A percentile compares a stretch with the other conserved stretches of the same genome.
phyloP scores from a whole-genome alignment of 2,329 filamentous ascomycete genomes.

The Aaosphaeria pasadenensis region DNA sequence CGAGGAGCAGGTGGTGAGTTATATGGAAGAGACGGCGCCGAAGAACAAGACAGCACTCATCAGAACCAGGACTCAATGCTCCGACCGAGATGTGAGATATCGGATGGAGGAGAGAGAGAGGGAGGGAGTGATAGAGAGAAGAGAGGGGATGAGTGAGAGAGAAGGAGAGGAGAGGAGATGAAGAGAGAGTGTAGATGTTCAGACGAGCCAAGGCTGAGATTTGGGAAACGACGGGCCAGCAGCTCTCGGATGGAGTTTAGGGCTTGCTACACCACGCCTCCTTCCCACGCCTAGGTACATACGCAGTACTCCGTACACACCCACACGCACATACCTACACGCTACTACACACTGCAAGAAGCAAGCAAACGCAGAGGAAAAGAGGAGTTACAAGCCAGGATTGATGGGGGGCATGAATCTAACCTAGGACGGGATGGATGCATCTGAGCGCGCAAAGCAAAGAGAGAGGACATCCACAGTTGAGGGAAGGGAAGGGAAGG shows the following conservation, averaged over 20 bases:
- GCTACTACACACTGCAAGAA: too few relatives aligned
- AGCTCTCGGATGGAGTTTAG: constrained; percentile 1
- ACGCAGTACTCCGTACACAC: too few relatives aligned
- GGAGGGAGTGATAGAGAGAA: constrained; percentile 14
- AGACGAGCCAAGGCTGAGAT: constrained; percentile 34
- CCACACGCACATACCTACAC: too few relatives aligned
- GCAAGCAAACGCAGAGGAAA: too few relatives aligned
- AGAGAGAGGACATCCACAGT: too few relatives aligned
- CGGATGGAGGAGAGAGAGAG: constrained; percentile 20
- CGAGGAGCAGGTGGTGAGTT: constrained; percentile 36
- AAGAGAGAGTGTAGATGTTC: constrained; percentile 22
- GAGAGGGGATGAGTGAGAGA: constrained; percentile 13
- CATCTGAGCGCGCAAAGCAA: too few relatives aligned
- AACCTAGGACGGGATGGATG: too few relatives aligned
- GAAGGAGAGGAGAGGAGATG: constrained; percentile 15
- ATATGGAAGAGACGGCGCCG: constrained; percentile 33
- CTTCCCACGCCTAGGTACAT: too few relatives aligned
- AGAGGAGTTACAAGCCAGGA: too few relatives aligned
- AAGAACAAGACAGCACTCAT: constrained; percentile 35
- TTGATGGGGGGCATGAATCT: too few relatives aligned
- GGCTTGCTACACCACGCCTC: too few relatives aligned
- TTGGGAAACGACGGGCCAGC: constrained; percentile 35
- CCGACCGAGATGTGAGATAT: constrained; percentile 31
- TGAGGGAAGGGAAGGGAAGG: too few relatives aligned
- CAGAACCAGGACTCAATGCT: constrained; percentile 39